Percentiles rank a stretch among this genome's conserved stretches.
Conservation (phyloP, 805 yeast genomes). For the Suhomyces tanzawaensis region DNA sequence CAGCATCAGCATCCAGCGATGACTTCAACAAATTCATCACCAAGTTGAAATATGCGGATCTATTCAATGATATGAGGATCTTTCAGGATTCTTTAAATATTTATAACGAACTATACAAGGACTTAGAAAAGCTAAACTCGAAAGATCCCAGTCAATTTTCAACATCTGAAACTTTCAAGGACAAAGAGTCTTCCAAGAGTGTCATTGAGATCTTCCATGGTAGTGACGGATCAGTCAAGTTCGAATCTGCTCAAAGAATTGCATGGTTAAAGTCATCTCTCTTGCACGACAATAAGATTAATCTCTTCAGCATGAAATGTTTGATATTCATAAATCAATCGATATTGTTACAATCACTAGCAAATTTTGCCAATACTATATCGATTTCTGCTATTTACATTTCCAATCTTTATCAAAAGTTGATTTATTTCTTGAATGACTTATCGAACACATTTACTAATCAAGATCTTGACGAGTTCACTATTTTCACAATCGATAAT, state of each 20-base stretch:
- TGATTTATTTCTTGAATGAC: conserved; percentile 42
- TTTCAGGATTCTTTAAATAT: conserved; percentile 57
- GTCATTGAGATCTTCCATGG: neutral
- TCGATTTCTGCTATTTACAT: conserved; percentile 43
- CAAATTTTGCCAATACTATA: conserved; percentile 33
- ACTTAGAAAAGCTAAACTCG: conserved; percentile 15
- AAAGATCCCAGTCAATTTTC: conserved; percentile 9
- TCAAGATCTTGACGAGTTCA: conserved; percentile 35
- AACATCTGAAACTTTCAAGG: neutral
- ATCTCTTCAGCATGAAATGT: conserved; percentile 25
- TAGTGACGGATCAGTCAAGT: neutral
- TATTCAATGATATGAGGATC: conserved; percentile 54
- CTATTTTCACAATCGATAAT: conserved; percentile 39
- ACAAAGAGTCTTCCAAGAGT: neutral
- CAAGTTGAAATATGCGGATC: conserved; percentile 51
- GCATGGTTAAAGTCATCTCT: conserved; percentile 3
- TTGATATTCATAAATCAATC: conserved; percentile 38
- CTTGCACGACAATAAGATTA: conserved; percentile 10
- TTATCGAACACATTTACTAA: conserved; percentile 22
- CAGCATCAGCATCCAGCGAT: neutral
- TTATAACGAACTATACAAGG: conserved; percentile 45
- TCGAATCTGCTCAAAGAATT: conserved; percentile 3
- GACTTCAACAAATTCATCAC: conserved; percentile 29
- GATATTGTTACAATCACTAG: conserved; percentile 33
- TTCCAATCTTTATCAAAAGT: conserved; percentile 36